Evolutionary conservation across 495 filamentous ascomycete species (phyloP).

Genomic region (Haplographium delicatum): DNA sequence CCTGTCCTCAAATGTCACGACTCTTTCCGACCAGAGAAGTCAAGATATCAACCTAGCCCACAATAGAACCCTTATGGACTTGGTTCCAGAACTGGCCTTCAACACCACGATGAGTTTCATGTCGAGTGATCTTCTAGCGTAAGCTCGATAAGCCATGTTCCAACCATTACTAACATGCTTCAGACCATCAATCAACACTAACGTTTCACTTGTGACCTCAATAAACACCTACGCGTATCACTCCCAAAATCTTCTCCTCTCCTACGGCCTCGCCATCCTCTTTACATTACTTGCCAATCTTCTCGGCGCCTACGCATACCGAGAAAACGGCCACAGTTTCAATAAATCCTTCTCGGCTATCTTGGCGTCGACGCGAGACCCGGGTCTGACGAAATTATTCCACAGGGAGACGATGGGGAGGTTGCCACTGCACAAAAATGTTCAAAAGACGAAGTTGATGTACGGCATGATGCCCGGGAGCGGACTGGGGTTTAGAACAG

Average conservation of each 20-base stretch:
- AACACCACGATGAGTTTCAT: constrained; percentile 27
- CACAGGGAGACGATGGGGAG: neutral
- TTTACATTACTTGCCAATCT: constrained; percentile 26
- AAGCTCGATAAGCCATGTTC: constrained; percentile 2
- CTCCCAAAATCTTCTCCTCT: constrained; percentile 26
- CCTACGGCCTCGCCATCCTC: constrained; percentile 40
- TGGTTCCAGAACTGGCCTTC: constrained; percentile 23
- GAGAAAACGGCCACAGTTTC: constrained; percentile 8
- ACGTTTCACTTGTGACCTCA: neutral
- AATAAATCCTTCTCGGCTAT: constrained; percentile 16
- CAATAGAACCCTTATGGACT: constrained; percentile 15
- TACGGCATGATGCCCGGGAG: too few species aligned
- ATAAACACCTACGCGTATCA: constrained; percentile 22
- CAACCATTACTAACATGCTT: neutral
- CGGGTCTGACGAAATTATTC: constrained; percentile 2
- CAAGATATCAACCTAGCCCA: constrained; percentile 21
- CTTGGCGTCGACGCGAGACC: constrained; percentile 3
- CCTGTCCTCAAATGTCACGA: neutral
- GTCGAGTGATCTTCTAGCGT: constrained; percentile 16
- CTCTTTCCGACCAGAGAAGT: constrained; percentile 9
- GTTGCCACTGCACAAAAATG: neutral
- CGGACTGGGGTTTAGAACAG: too few species aligned
- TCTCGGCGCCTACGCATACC: constrained; percentile 11
- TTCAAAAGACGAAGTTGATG: neutral
- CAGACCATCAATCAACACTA: neutral